These are phyloP conservation scores for Pseudogymnoascus sp. DNA, from an alignment of 2,329 filamentous ascomycete species.

Conservation along the genomic window DNA sequence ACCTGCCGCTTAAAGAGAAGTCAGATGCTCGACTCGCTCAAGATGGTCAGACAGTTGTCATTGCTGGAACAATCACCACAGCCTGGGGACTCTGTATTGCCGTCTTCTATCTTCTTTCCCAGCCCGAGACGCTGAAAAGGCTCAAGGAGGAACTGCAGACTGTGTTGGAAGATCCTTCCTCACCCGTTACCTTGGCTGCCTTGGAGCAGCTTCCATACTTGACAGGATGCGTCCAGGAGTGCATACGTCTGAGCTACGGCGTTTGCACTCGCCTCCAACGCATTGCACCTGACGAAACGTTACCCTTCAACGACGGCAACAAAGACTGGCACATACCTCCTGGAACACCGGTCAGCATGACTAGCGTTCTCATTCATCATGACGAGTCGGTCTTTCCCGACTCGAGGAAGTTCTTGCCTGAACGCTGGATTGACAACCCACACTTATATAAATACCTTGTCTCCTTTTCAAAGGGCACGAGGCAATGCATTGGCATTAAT, in stretches of 20 bases:
- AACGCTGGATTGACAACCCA: constrained; percentile 34
- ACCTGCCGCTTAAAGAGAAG: constrained; percentile 32
- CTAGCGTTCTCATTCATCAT: constrained; percentile 32
- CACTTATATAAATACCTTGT: constrained; percentile 33
- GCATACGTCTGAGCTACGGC: constrained; percentile 28
- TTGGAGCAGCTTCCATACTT: constrained; percentile 28
- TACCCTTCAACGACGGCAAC: constrained; percentile 16
- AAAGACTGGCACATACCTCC: constrained; percentile 19
- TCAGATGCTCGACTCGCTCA: constrained; percentile 25
- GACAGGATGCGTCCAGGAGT: constrained; percentile 30
- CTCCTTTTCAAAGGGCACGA: constrained; percentile 34
- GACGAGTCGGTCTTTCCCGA: constrained; percentile 33
- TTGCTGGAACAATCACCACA: constrained; percentile 33
- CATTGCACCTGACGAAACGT: constrained; percentile 21
- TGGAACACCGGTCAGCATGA: constrained; percentile 34
- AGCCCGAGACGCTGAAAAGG: constrained; percentile 24
- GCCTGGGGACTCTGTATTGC: constrained; percentile 29
- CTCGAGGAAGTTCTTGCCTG: constrained; percentile 33
- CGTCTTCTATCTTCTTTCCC: constrained; percentile 31
- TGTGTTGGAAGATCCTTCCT: constrained; percentile 16
- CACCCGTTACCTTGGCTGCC: constrained; percentile 11
- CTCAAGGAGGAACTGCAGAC: constrained; percentile 30
- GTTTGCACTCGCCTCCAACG: constrained; percentile 25
- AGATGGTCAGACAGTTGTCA: constrained; percentile 26
- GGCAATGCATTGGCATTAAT: constrained; percentile 35